A percentile compares a stretch with the other conserved stretches of the same genome.
phyloP scores from a whole-genome alignment of 139 green algal genomes.

The Zygnema cylindricum region DNA sequence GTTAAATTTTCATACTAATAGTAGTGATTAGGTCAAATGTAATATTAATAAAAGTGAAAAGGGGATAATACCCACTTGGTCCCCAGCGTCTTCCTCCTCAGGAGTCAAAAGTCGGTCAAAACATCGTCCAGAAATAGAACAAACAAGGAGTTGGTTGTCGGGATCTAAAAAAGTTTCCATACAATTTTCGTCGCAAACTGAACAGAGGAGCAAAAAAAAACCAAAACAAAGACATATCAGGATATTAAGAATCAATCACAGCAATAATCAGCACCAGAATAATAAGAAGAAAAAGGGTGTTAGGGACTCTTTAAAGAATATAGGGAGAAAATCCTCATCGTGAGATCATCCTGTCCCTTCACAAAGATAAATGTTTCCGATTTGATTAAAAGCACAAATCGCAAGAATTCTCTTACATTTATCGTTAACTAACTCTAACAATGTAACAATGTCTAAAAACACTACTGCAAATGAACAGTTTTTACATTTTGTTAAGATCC shows the following conservation, averaged over 20 bases:
- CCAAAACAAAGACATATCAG: constrained; percentile 21
- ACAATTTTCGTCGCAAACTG: constrained; percentile 63
- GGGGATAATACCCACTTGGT: neutral
- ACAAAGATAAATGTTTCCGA: constrained; percentile 57
- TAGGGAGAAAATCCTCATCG: constrained; percentile 1
- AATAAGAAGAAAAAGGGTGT: no score
- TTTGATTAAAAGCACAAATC: constrained; percentile 43
- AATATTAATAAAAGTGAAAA: neutral
- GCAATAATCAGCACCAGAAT: no score
- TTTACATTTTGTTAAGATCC: neutral
- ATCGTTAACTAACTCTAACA: no score
- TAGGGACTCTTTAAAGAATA: neutral
- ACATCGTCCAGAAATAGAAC: constrained; percentile 51
- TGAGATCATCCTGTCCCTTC: constrained; percentile 52
- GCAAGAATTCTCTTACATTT: no score
- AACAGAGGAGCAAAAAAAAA: neutral
- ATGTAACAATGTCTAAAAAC: no score
- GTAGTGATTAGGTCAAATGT: neutral
- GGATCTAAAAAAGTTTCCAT: constrained; percentile 39
- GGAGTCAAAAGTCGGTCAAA: constrained; percentile 56
- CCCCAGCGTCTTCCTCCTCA: constrained; percentile 37
- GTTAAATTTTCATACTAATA: neutral
- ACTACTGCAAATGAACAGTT: no score
- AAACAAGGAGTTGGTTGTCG: constrained; percentile 54
- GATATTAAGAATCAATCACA: constrained; percentile 57